phyloP scores from a whole-genome alignment of 2,329 filamentous ascomycete species.

The Colletotrichum magnum region DNA sequence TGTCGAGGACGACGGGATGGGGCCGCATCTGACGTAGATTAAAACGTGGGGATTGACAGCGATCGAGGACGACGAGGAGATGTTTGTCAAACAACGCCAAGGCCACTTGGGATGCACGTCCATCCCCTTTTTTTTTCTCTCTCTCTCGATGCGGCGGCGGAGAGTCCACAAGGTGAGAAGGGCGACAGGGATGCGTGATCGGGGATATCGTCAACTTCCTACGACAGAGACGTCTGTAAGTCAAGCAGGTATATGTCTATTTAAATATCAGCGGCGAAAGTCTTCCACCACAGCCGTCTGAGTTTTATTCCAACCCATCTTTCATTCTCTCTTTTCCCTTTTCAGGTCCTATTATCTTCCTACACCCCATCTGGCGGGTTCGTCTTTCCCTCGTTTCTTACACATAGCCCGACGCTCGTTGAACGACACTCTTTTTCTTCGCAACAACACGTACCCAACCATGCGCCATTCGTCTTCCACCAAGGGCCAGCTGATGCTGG shows the following conservation, averaged over 20 bases:
- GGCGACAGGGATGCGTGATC: slow-evolving; percentile 4
- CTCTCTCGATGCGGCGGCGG: no score
- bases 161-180: not conserved
- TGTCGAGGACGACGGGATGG: not conserved
- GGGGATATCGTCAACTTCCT: slow-evolving; percentile 9
- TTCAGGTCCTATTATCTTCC: not conserved
- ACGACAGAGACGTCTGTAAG: slow-evolving; percentile 2
- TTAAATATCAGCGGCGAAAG: not conserved
- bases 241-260: not conserved
- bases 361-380: not conserved
- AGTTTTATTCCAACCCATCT: not conserved
- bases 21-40: slow-evolving; percentile 20
- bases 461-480: slow-evolving; percentile 15
- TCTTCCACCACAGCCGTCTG: not conserved
- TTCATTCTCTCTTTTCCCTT: not conserved
- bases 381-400: slow-evolving; percentile 3
- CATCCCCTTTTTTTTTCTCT: not conserved
- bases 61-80: not conserved
- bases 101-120: slow-evolving; percentile 8
- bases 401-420: not conserved
- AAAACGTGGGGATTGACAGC: slow-evolving; percentile 18
- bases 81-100: slow-evolving; percentile 24
- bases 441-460: not conserved
- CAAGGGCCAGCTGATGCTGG: slow-evolving; percentile 1
- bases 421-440: not conserved